A percentile compares a stretch with the other conserved stretches of the same genome.
These are phyloP conservation scores for Volvox carteri DNA, from an alignment of 163 green algal genomes.

Conservation along the genomic window DNA sequence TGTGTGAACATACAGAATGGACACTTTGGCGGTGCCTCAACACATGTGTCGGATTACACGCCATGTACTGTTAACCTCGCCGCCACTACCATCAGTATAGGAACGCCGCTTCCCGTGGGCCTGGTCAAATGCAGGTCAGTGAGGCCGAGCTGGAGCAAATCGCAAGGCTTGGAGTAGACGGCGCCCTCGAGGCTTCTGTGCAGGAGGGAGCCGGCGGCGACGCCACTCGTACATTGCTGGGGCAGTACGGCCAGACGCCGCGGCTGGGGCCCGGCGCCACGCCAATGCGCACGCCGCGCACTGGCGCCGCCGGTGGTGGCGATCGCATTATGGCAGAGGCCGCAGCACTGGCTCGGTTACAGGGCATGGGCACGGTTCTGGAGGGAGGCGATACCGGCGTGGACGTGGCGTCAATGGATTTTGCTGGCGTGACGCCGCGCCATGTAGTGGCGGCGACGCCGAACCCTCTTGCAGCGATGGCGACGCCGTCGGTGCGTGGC, in stretches of 20 bases:
- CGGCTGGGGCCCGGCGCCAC: constrained; percentile 64
- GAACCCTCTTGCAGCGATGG: constrained; percentile 75
- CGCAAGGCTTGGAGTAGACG: constrained; percentile 81
- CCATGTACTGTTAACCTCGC: too few species aligned
- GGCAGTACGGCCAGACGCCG: constrained; percentile 78
- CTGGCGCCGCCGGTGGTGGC: constrained; percentile 55
- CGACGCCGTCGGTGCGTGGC: constrained; percentile 53
- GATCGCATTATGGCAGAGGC: constrained; percentile 90
- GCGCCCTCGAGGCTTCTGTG: constrained; percentile 64
- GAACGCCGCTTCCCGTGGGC: too few species aligned
- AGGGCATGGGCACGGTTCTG: constrained; percentile 87
- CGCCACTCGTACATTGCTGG: constrained; percentile 89
- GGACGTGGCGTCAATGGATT: constrained; percentile 86
- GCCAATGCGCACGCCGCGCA: constrained; percentile 85
- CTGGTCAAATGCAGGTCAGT: constrained; percentile 79
- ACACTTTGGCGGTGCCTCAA: too few species aligned
- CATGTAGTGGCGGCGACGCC: constrained; percentile 71
- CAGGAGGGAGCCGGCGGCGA: constrained; percentile 81
- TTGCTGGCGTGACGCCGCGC: constrained; percentile 84
- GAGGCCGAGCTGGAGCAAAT: constrained; percentile 94
- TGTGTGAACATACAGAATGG: too few species aligned
- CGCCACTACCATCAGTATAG: too few species aligned
- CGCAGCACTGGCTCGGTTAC: constrained; percentile 86
- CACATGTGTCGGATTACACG: too few species aligned
- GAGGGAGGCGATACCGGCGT: constrained; percentile 87